Base-by-base conservation (phyloP, 108 stramenopile species). In the Pseudonitzschia multiseries region DNA sequence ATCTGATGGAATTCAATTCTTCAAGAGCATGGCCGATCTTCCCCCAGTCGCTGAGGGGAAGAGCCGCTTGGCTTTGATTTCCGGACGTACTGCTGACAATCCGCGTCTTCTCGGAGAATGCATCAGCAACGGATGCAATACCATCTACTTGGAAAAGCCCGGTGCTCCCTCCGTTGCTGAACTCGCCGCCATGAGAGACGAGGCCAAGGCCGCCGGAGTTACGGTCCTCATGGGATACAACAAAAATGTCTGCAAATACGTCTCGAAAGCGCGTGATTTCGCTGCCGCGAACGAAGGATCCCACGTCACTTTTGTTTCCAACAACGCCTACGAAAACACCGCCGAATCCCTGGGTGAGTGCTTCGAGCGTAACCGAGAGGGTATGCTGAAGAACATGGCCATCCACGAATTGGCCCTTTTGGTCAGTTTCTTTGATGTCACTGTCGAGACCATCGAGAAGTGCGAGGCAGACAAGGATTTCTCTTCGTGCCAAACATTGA, bases 361-460 rank as follows among this genome's bases (percentile, higher is more conserved):
- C 88, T 96, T 96, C 69, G 96, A 96, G 70, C 83, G 96, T 18
- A 96, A 96, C 78, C 79, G 89, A 43, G 96, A 96, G 75, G 96
- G 96, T 57, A 96, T 96, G 93, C 80, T 96, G 44, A 96, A 96
- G 72, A 96, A 96, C 79, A 96, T 96, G 96, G 96, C 96, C 8
- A 94, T 96, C 70, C 96, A 96, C 82, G 96, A 96, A 72, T 71
- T 94, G 68, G 93, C 93, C 15, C 72, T 96, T 27, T 72, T 96
- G 51, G 96, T 93, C 36, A 84, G 84, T 57, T 96, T 94, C 78
- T 96, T 89, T 64, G 92, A 90, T 76, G 93, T 93, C 15, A 81
- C 84, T 21, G 92, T 90, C 20, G 91, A 94, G 29, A 95, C 91
- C 71, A 94, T 97, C 80, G 90, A 81, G 22, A 80, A 72, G 48